Percentiles rank a stretch among this genome's conserved stretches.
Evolutionary conservation across 129 eudicot species (phyloP).

Genomic region (Saussurea involucrata): DNA sequence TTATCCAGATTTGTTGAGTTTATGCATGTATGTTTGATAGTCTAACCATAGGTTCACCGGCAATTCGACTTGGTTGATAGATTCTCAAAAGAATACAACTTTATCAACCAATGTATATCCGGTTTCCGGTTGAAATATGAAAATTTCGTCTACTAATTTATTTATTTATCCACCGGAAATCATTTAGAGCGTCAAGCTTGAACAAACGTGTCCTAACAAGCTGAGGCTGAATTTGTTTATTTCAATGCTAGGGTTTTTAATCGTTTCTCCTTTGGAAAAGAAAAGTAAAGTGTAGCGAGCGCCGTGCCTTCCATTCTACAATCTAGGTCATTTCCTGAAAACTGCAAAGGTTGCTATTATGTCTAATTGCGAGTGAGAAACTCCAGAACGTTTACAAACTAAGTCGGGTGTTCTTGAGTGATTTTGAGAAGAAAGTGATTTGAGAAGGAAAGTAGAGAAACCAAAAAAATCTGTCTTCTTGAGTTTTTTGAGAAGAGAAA

Average conservation of each 20-base stretch:
- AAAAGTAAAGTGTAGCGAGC: background rate
- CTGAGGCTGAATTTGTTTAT: background rate
- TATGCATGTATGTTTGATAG: background rate
- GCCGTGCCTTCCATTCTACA: background rate
- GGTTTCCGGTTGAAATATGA: background rate
- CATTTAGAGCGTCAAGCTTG: background rate
- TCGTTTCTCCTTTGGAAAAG: background rate
- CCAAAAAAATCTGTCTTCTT: background rate
- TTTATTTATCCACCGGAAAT: background rate
- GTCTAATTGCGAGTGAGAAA: background rate
- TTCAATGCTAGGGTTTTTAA: background rate
- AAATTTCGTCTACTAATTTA: background rate
- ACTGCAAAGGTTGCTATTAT: background rate
- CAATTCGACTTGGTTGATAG: background rate
- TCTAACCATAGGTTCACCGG: background rate
- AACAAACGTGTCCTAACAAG: background rate
- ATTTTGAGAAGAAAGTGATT: background rate
- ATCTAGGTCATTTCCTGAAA: background rate
- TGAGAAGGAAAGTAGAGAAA: background rate
- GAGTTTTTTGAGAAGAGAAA: background rate
- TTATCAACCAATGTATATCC: background rate
- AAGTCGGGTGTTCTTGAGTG: background rate
- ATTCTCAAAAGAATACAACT: background rate
- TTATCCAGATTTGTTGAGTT: conserved; percentile 1
- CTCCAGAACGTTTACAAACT: background rate